Evolutionary conservation across 495 filamentous ascomycete species (phyloP), one percentile per base, ranked within the genome.

Genomic region (Hypoxylon fragiforme): DNA sequence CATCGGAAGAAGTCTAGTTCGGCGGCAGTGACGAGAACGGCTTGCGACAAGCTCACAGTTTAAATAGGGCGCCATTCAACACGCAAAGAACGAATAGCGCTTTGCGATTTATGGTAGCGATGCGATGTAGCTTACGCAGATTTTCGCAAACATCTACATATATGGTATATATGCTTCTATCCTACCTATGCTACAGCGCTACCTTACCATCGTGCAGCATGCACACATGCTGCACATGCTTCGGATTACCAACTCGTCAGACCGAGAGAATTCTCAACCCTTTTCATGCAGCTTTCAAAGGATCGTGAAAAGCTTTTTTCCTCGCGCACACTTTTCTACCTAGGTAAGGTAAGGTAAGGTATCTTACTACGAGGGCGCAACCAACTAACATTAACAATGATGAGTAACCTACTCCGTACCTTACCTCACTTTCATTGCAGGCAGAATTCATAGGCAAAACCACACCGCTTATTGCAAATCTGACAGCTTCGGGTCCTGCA

Each of bases 1-100:
- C n/a, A 48, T 48, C 57, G 39, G 12, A 52, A 56, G 13, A 41
- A 56, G 57, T 28, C 47, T 61, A 56, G 46, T 36, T 36, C 6
- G 43, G 57, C 51, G 36, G 50, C 24, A 52, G 22, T 39, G 47
- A 56, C 22, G 43, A 40, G 9, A 46, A 48, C 3, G 41, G 51
- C 7, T 54, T 18, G 31, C 50, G 35, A 35, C 28, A 50, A 22
- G 36, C 30, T 54, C 45, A 26, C 24, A 34, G 28, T n/a, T 32
- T n/a, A 12, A 30, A 41, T 50, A 31, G 31, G 43, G 22, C 26
- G 28, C 50, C 15, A 18, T 45, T 36, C 42, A 40, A 54, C n/a
- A 41, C 57, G 34, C 46, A 55, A 37, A 30, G 32, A 45, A 24
- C 4, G 19, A 60, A 28, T 28, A 28, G 24, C 24, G 24, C 24